Conservation (phyloP, 1,284 basidiomycete species). For the Trichosporon sp. region DNA sequence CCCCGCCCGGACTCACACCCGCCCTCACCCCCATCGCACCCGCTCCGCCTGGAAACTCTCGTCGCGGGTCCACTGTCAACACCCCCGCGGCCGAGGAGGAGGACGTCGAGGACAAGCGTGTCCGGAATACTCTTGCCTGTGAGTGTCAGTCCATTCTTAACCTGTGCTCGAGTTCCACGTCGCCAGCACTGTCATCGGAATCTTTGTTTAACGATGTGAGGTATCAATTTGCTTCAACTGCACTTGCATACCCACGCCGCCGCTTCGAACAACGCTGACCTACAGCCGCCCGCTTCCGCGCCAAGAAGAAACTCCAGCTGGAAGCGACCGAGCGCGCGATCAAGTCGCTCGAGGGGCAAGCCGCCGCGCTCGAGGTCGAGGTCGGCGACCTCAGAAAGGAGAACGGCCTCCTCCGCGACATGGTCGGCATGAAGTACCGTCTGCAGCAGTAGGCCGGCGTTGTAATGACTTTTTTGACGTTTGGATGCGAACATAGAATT, state of each 20-base stretch:
- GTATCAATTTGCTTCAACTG: too few relatives aligned
- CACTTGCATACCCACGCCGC: too few relatives aligned
- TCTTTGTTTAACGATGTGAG: too few relatives aligned
- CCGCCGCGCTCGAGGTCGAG: slow-evolving; percentile 36
- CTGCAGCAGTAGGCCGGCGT: background rate
- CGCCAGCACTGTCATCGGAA: too few relatives aligned
- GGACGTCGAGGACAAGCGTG: slow-evolving; percentile 43
- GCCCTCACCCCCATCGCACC: slow-evolving; percentile 6
- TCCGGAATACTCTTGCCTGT: slow-evolving; percentile 45
- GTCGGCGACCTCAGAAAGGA: slow-evolving; percentile 41
- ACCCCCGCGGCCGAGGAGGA: slow-evolving; percentile 19
- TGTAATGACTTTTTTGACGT: background rate
- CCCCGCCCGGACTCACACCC: background rate
- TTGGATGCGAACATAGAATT: background rate
- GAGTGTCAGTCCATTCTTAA: slow-evolving; percentile 24
- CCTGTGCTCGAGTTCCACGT: too few relatives aligned
- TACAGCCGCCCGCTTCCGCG: slow-evolving; percentile 44
- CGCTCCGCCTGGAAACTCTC: background rate
- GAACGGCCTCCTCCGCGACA: slow-evolving; percentile 44
- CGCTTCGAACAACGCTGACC: background rate
- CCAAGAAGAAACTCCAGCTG: slow-evolving; percentile 43
- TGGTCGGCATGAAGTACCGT: slow-evolving; percentile 45
- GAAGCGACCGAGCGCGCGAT: slow-evolving; percentile 37
- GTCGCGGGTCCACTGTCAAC: background rate
- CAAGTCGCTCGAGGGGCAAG: slow-evolving; percentile 38